Percentiles rank a stretch among this genome's conserved stretches.
Evolutionary conservation across 2,329 filamentous ascomycete genomes (phyloP).

Genomic region (Colletotrichum cuscutae): DNA sequence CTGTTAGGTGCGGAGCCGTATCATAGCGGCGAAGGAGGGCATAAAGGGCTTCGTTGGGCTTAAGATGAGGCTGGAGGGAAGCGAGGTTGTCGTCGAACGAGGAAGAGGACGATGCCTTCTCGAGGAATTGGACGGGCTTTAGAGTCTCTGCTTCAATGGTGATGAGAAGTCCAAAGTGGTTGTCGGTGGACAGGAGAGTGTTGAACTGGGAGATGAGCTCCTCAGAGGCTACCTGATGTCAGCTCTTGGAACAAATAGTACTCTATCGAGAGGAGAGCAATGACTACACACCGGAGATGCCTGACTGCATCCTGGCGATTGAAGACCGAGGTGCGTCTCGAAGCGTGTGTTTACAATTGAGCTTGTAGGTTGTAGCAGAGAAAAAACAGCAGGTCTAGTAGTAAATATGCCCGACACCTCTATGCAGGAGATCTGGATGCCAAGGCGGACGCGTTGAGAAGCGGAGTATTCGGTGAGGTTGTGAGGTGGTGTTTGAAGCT

Average conservation of each 20-base stretch:
- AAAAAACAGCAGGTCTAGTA: too few species aligned
- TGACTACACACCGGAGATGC: constrained; percentile 72
- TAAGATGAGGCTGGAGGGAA: constrained; percentile 71
- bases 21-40: constrained; percentile 78
- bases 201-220: constrained; percentile 82
- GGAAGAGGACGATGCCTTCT: constrained; percentile 62
- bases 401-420: not conserved
- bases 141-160: constrained; percentile 78
- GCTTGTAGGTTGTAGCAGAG: not conserved
- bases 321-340: not conserved
- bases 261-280: not conserved
- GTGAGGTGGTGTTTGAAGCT: constrained; percentile 12
- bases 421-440: not conserved
- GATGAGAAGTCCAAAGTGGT: constrained; percentile 76
- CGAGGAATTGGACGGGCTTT: constrained; percentile 64
- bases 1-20: constrained; percentile 67
- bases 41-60: constrained; percentile 76
- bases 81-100: constrained; percentile 73
- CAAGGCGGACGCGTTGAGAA: not conserved
- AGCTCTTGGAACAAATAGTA: not conserved
- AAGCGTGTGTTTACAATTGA: not conserved
- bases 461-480: not conserved
- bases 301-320: constrained; percentile 73
- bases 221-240: constrained; percentile 68
- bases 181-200: constrained; percentile 69